Percentiles rank a stretch among this genome's conserved stretches.
These are phyloP conservation scores for Rhizopogon vinicolor DNA, from an alignment of 768 basidiomycete species.

Conservation along the genomic window DNA sequence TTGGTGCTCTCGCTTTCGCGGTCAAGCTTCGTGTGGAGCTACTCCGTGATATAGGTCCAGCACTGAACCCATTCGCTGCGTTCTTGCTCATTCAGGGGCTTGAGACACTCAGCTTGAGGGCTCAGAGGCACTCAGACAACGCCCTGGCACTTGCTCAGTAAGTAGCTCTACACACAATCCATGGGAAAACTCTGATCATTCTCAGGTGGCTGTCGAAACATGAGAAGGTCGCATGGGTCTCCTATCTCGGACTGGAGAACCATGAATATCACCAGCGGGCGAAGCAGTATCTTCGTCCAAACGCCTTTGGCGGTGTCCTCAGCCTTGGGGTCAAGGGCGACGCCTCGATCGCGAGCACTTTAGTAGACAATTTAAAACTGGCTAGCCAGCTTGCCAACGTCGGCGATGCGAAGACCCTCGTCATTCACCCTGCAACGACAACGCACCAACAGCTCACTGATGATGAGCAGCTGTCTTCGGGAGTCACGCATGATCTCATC, in stretches of 20 bases:
- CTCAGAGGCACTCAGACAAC: conserved; percentile 55
- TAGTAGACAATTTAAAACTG: conserved; percentile 68
- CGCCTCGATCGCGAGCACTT: conserved; percentile 42
- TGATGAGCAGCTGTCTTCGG: conserved; percentile 43
- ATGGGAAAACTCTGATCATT: not conserved
- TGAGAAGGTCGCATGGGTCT: conserved; percentile 69
- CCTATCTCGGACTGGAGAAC: conserved; percentile 62
- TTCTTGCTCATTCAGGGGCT: conserved; percentile 58
- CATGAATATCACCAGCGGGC: conserved; percentile 63
- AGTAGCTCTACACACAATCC: conserved; percentile 1
- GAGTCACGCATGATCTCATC: conserved; percentile 54
- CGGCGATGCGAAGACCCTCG: conserved; percentile 60
- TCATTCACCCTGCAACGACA: conserved; percentile 54
- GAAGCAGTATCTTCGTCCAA: conserved; percentile 44
- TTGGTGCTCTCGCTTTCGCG: conserved; percentile 47
- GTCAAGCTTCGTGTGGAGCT: conserved; percentile 48
- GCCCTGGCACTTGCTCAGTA: conserved; percentile 46
- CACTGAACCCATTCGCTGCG: conserved; percentile 51
- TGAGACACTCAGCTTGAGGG: conserved; percentile 58
- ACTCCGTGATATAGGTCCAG: conserved; percentile 49
- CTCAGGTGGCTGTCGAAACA: conserved; percentile 54
- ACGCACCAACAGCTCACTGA: conserved; percentile 54
- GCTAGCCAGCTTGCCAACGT: conserved; percentile 74
- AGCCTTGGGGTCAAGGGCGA: conserved; percentile 74
- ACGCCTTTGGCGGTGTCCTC: conserved; percentile 67